A percentile compares a stretch with the other conserved stretches of the same genome.
Conservation (phyloP, 306 rosid genomes). For the Vigna nakashimae region DNA sequence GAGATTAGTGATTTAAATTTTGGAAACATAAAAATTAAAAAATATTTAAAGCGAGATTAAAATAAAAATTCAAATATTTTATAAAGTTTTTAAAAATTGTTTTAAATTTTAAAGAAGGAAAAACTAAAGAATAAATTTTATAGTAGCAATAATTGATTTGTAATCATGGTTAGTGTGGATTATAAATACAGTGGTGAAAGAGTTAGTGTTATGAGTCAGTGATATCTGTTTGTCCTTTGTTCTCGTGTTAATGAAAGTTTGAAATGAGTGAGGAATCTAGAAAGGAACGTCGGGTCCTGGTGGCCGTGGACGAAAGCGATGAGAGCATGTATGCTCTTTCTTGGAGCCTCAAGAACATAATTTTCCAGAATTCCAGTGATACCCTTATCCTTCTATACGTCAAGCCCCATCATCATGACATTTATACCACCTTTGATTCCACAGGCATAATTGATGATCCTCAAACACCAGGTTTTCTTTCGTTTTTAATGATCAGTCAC, state of each 20-base stretch:
- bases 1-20: too few relatives aligned
- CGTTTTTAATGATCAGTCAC: not conserved
- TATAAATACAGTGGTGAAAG: too few relatives aligned
- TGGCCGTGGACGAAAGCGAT: slow-evolving; percentile 80
- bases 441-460: slow-evolving; percentile 44
- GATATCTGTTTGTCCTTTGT: not conserved
- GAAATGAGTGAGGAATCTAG: slow-evolving; percentile 58
- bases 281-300: slow-evolving; percentile 62
- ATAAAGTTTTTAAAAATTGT: too few relatives aligned
- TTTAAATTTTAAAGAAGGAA: too few relatives aligned
- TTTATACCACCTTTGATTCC: slow-evolving; percentile 54
- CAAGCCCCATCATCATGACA: slow-evolving; percentile 50
- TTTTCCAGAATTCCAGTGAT: slow-evolving; percentile 59
- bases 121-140: too few relatives aligned
- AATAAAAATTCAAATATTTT: too few relatives aligned
- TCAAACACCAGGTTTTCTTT: not conserved
- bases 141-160: too few relatives aligned
- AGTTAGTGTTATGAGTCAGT: not conserved
- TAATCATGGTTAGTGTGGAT: too few relatives aligned
- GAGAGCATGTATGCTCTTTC: slow-evolving; percentile 82
- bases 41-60: too few relatives aligned
- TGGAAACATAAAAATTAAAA: too few relatives aligned
- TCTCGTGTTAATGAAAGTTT: not conserved
- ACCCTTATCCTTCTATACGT: slow-evolving; percentile 68
- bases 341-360: slow-evolving; percentile 71